Conservation (phyloP, 306 rosid species). For the Glycyrrhiza uralensis region DNA sequence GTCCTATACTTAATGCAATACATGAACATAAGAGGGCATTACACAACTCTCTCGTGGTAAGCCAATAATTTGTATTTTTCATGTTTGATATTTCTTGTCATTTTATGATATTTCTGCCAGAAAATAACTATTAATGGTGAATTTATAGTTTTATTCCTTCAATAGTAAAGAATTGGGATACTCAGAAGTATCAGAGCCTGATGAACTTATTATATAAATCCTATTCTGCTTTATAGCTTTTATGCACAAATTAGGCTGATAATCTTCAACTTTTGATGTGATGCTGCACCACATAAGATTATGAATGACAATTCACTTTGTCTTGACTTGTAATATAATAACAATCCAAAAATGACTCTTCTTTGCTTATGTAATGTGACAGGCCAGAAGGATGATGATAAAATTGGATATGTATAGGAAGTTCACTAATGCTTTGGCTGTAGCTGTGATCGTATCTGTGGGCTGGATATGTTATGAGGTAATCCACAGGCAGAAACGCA, state of each 20-base stretch:
- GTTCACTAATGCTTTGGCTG: slow-evolving; percentile 92
- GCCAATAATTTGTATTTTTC: background rate
- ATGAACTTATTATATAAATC: background rate
- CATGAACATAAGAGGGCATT: background rate
- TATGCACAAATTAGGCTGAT: background rate
- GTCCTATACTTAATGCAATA: background rate
- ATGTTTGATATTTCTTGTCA: slow-evolving; percentile 9
- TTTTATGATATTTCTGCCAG: background rate
- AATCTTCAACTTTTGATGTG: background rate
- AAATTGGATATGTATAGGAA: slow-evolving; percentile 90
- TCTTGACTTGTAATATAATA: background rate
- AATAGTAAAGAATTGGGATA: background rate
- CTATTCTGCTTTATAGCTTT: background rate
- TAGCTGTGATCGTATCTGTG: slow-evolving; percentile 84
- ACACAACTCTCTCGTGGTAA: background rate
- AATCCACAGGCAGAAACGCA: slow-evolving; percentile 19
- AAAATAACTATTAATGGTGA: background rate
- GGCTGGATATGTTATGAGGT: slow-evolving; percentile 99
- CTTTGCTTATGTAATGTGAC: slow-evolving; percentile 35
- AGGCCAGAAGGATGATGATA: slow-evolving; percentile 87
- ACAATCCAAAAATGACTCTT: slow-evolving; percentile 15
- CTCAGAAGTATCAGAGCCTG: background rate
- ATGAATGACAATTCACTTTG: background rate
- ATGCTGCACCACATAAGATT: background rate
- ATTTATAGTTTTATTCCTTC: background rate